phyloP scores from a whole-genome alignment of 371 early-diverging fungal genomes.

The Mortierella sp. region DNA sequence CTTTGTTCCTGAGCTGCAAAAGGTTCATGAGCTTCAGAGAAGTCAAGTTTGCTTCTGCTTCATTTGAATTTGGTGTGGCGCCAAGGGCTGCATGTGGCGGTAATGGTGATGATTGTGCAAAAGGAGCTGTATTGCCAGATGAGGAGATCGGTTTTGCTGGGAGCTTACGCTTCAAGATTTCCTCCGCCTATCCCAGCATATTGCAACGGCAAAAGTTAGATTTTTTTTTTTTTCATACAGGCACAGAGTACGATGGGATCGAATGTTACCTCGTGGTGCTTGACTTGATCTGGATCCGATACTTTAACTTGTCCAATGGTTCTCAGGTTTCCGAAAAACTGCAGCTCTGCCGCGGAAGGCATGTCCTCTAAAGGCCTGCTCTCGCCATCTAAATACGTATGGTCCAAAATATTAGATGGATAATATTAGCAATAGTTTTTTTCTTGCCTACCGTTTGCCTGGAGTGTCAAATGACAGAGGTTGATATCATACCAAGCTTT shows the following conservation, averaged over 20 bases:
- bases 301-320: constrained; percentile 47
- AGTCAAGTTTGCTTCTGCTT: constrained; percentile 21
- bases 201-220: not conserved
- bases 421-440: not conserved
- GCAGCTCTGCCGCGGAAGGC: constrained; percentile 48
- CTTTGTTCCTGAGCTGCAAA: constrained; percentile 42
- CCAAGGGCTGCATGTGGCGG: not conserved
- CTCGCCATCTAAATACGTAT: constrained; percentile 30
- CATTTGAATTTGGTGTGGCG: not conserved
- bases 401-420: not conserved
- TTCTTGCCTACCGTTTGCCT: no score
- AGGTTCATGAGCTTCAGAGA: constrained; percentile 48
- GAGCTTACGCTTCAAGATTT: constrained; percentile 39
- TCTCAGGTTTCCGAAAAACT: constrained; percentile 54
- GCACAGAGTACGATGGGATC: not conserved
- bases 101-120: constrained; percentile 21
- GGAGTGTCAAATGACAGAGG: no score
- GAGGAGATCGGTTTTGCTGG: constrained; percentile 37
- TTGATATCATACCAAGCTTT: constrained; percentile 33
- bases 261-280: constrained; percentile 51
- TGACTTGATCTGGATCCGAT: constrained; percentile 47
- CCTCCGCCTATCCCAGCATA: constrained; percentile 33
- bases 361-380: constrained; percentile 50
- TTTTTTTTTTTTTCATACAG: not conserved
- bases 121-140: not conserved